phyloP scores from a whole-genome alignment of 78 protist species.

The Emiliania huxleyi region DNA sequence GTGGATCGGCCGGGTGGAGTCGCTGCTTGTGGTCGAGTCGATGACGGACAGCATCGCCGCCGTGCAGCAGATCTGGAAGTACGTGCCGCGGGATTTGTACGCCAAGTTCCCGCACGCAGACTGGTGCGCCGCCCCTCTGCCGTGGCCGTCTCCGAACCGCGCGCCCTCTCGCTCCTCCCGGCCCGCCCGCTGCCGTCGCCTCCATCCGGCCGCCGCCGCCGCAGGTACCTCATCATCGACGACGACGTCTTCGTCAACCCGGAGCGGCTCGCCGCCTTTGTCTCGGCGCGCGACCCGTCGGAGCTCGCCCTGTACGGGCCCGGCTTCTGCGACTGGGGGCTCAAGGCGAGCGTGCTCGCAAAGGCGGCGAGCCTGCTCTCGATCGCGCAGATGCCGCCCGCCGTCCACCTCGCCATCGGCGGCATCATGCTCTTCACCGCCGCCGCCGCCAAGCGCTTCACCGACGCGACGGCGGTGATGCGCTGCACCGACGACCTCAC shows the following conservation, averaged over 20 bases:
- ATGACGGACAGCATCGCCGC: background rate
- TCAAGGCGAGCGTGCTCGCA: background rate
- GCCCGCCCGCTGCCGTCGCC: too few relatives aligned
- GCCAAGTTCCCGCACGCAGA: background rate
- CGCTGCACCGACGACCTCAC: background rate
- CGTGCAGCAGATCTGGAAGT: slow-evolving; percentile 4
- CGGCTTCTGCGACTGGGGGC: background rate
- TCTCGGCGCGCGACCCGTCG: background rate
- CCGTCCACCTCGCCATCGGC: background rate
- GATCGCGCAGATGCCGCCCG: background rate
- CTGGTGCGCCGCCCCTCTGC: too few relatives aligned
- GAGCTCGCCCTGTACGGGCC: slow-evolving; percentile 1
- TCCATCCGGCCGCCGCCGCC: too few relatives aligned
- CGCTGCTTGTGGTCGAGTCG: background rate
- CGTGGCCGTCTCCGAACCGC: too few relatives aligned
- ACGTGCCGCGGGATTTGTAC: background rate
- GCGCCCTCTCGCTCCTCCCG: too few relatives aligned
- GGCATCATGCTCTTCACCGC: slow-evolving; percentile 8
- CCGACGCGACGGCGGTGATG: background rate
- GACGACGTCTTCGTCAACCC: background rate
- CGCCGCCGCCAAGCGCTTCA: background rate
- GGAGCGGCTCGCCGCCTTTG: background rate
- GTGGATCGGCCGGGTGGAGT: background rate
- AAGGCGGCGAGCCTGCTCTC: background rate
- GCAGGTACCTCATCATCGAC: background rate